phyloP scores from a whole-genome alignment of 495 filamentous ascomycete species.

The Penicillium simplicissimum region DNA sequence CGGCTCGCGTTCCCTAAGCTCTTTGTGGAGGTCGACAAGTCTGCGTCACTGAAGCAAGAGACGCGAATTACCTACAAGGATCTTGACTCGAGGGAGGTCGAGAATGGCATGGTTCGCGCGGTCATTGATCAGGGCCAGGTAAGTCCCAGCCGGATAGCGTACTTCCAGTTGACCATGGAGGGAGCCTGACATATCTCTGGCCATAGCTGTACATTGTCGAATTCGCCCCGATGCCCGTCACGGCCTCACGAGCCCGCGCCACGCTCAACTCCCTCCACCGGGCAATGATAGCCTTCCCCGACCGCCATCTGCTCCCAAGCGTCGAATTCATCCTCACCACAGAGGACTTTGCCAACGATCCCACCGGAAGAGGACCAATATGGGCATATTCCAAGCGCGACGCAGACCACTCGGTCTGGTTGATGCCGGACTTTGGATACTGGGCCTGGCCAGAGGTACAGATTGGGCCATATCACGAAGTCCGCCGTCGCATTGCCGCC shows the following conservation, averaged over 20 bases:
- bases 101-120: slow-evolving; percentile 42
- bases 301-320: slow-evolving; percentile 54
- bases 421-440: slow-evolving; percentile 80
- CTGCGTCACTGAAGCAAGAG: slow-evolving; percentile 22
- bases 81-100: slow-evolving; percentile 30
- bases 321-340: slow-evolving; percentile 60
- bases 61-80: slow-evolving; percentile 34
- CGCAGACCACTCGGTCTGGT: slow-evolving; percentile 54
- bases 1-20: slow-evolving; percentile 46
- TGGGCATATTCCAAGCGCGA: slow-evolving; percentile 56
- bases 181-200: not conserved
- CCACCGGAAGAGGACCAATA: slow-evolving; percentile 32
- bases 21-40: slow-evolving; percentile 46
- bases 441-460: slow-evolving; percentile 69
- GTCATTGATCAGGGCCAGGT: slow-evolving; percentile 47
- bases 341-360: slow-evolving; percentile 46
- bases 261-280: slow-evolving; percentile 44
- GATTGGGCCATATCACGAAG: slow-evolving; percentile 58
- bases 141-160: slow-evolving; percentile 2
- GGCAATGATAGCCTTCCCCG: slow-evolving; percentile 41
- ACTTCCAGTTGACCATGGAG: not conserved
- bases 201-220: slow-evolving; percentile 44
- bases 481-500: slow-evolving; percentile 41
- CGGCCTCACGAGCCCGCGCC: slow-evolving; percentile 40
- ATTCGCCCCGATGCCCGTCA: slow-evolving; percentile 34